Evolutionary conservation across 1,139 yeast genomes (phyloP).

Genomic region (Debaryomyces psychrophilus): DNA sequence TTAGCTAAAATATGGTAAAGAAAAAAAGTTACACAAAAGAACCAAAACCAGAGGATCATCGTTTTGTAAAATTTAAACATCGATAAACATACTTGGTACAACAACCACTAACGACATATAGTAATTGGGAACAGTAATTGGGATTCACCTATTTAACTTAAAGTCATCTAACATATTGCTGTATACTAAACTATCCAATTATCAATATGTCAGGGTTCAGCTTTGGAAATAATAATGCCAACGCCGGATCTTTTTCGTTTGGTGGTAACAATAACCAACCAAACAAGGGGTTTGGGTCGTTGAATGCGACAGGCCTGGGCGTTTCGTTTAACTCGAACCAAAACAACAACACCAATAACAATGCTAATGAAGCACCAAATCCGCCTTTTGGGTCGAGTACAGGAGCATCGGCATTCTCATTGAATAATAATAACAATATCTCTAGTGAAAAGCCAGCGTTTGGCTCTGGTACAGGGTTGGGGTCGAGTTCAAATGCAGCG

Average conservation of each 20-base stretch:
- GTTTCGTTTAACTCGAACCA: slow-evolving; percentile 1
- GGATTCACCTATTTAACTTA: neutral
- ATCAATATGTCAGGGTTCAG: slow-evolving; percentile 10
- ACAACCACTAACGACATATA: neutral
- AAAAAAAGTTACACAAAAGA: slow-evolving; percentile 5
- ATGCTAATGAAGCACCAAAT: slow-evolving; percentile 19
- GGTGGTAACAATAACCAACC: slow-evolving; percentile 11
- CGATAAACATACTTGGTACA: slow-evolving; percentile 1
- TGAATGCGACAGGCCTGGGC: slow-evolving; percentile 3
- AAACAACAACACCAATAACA: slow-evolving; percentile 11
- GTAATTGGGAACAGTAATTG: slow-evolving; percentile 3
- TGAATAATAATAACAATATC: slow-evolving; percentile 2
- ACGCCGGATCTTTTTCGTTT: slow-evolving; percentile 3
- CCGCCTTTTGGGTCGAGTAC: slow-evolving; percentile 18
- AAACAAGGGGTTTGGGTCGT: slow-evolving; percentile 11
- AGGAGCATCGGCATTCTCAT: slow-evolving; percentile 1
- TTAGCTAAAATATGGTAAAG: neutral
- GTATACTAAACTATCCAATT: neutral
- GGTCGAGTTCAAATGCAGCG: slow-evolving; percentile 20
- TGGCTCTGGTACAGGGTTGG: slow-evolving; percentile 20
- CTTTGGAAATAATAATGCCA: slow-evolving; percentile 13
- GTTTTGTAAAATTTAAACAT: slow-evolving; percentile 7
- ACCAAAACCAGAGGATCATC: neutral
- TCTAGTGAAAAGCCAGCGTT: slow-evolving; percentile 9
- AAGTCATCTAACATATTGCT: neutral